phyloP scores from a whole-genome alignment of 139 green algal genomes.

The Chlorella sorokiniana region DNA sequence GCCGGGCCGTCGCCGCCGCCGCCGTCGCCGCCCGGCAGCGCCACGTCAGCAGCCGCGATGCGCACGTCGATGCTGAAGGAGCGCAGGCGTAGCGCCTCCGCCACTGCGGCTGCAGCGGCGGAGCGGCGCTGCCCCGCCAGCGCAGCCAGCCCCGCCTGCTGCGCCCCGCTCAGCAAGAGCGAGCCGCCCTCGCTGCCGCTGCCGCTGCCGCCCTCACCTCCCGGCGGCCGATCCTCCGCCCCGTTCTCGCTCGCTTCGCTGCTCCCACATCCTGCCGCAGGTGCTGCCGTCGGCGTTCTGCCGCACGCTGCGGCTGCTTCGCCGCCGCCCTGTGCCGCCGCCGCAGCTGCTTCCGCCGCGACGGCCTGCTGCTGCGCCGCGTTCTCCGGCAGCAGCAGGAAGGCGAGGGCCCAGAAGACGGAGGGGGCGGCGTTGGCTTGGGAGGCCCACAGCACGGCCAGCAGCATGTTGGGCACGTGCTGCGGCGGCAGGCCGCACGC shows the following conservation, averaged over 20 bases:
- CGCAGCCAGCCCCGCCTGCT: conserved; percentile 7
- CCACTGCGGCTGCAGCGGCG: conserved; percentile 24
- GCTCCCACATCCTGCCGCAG: not conserved
- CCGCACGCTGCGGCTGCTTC: not conserved
- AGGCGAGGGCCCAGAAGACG: conserved; percentile 67
- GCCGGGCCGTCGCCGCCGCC: not conserved
- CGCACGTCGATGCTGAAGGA: conserved; percentile 61
- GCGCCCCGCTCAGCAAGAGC: not conserved
- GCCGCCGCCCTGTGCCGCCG: not conserved
- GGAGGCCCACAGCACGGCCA: conserved; percentile 76
- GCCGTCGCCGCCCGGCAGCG: not conserved
- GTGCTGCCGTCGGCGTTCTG: not conserved
- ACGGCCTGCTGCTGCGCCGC: conserved; percentile 21
- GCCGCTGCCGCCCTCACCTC: too few relatives aligned
- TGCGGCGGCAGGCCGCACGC: conserved; percentile 46
- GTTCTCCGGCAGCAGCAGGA: conserved; percentile 75
- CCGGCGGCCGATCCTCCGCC: too few relatives aligned
- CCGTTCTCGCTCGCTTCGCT: not conserved
- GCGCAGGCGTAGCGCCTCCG: conserved; percentile 64
- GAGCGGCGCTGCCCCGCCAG: not conserved
- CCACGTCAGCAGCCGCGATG: conserved; percentile 42
- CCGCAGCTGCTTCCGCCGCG: not conserved
- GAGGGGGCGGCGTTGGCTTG: conserved; percentile 73
- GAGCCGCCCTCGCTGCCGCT: not conserved
- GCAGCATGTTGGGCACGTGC: conserved; percentile 68